phyloP scores from a whole-genome alignment of 345 rosid species.

The Eucalyptus erythrocorys region DNA sequence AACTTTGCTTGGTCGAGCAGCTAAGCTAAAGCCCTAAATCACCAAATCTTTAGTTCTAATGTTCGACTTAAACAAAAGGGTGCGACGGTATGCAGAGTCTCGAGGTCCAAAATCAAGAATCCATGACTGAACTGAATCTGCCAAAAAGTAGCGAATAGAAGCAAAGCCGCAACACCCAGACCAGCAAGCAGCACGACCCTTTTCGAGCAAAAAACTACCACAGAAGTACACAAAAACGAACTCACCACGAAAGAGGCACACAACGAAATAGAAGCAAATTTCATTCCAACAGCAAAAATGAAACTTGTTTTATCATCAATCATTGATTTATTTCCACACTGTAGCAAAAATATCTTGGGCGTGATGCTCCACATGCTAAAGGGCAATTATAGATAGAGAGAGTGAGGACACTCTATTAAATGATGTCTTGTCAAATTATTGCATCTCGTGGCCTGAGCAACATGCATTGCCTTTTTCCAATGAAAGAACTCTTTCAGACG shows the following conservation, averaged over 20 bases:
- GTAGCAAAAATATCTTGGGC: too few relatives aligned
- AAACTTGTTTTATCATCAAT: too few relatives aligned
- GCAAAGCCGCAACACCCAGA: not conserved
- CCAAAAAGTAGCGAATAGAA: constrained; percentile 67
- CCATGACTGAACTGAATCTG: constrained; percentile 73
- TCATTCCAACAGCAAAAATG: too few relatives aligned
- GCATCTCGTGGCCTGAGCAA: not conserved
- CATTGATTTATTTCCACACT: too few relatives aligned
- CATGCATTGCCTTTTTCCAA: not conserved
- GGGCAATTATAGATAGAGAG: too few relatives aligned
- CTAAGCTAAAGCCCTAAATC: not conserved
- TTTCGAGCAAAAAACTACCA: not conserved
- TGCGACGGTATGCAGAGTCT: constrained; percentile 67
- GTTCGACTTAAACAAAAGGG: constrained; percentile 32
- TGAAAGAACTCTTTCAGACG: not conserved
- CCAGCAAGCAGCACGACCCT: not conserved
- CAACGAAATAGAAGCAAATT: not conserved
- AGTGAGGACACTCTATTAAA: not conserved
- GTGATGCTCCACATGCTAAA: too few relatives aligned
- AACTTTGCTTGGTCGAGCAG: not conserved
- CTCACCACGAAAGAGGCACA: not conserved
- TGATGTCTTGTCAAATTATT: not conserved
- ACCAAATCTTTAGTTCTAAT: not conserved
- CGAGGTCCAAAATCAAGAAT: constrained; percentile 37
- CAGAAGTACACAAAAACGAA: not conserved